These are phyloP conservation scores for Eucalyptus melliodora DNA, from an alignment of 345 rosid species.

Conservation along the genomic window DNA sequence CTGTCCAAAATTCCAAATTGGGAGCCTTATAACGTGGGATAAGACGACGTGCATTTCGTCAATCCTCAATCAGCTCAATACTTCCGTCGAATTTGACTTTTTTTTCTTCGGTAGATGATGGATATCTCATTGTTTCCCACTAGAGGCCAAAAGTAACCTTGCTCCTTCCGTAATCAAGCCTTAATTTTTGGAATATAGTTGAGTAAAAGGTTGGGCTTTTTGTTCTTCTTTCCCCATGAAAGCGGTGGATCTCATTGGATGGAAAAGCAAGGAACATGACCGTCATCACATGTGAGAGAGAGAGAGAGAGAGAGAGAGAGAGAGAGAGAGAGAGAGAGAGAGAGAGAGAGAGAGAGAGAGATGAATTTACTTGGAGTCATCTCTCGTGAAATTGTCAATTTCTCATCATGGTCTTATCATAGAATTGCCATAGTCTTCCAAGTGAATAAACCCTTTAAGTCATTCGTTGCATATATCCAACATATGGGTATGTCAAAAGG, in stretches of 20 bases:
- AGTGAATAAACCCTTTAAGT: neutral
- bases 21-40: neutral
- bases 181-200: neutral
- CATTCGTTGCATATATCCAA: neutral
- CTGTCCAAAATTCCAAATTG: neutral
- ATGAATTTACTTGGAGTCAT: neutral
- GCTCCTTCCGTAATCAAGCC: neutral
- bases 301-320: neutral
- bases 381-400: neutral
- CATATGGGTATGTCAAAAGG: neutral
- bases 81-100: neutral
- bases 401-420: neutral
- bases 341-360: neutral
- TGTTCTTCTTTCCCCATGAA: neutral
- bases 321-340: neutral
- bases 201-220: neutral
- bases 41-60: neutral
- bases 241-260: neutral
- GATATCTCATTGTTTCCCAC: neutral
- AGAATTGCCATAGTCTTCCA: neutral
- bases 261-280: neutral
- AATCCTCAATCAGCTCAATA: neutral
- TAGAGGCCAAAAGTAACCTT: neutral
- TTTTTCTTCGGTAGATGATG: neutral
- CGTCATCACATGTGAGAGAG: neutral